Evolutionary conservation across 2,329 filamentous ascomycete genomes (phyloP), one percentile per base, ranked within the genome.

Genomic region (Thelonectria rubi): DNA sequence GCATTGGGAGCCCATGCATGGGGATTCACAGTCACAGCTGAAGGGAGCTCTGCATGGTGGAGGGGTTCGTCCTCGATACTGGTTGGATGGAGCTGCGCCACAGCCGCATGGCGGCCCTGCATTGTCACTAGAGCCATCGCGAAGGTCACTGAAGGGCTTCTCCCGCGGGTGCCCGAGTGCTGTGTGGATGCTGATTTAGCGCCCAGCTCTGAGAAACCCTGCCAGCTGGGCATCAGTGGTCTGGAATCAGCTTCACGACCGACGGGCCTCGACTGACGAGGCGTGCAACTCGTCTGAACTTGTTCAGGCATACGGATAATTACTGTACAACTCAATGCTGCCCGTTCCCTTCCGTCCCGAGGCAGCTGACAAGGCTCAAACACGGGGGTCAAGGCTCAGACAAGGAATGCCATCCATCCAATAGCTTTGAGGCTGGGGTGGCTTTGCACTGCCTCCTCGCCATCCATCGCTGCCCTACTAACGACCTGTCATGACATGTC

Each of bases 11-110:
- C n/a, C n/a, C 24, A 32, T 48, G 45, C 21, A 14, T 14, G n/a
- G n/a, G n/a, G 18, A 46, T 14, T 26, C 45, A 49, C 17, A 21
- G 55, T n/a, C n/a, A n/a, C 39, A 51, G 46, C 55, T 51, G 45
- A 15, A 47, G 20, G 21, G 37, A 50, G 46, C 39, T 57, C 17
- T 37, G 30, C 17, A 20, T 11, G 47, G 48, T 57, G 55, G 55
- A 57, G 55, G 55, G 55, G 47, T 50, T 57, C 46, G 46, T 34
- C 26, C 54, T 14, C 14, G 26, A 48, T 43, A n/a, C 24, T 50
- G 40, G 46, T 34, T 45, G 67, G 60, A 60, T 63, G 66, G 65
- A 40, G 48, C 61, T 67, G 64, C 62, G 68, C 69, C 69, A 71
- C 69, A 69, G 69, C 69, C 67, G 67, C 64, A 67, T 59, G 50